Percentiles rank a stretch among this genome's conserved stretches.
These are phyloP conservation scores for Trichoderma cornu-damae DNA, from an alignment of 2,329 filamentous ascomycete genomes.

Conservation along the genomic window DNA sequence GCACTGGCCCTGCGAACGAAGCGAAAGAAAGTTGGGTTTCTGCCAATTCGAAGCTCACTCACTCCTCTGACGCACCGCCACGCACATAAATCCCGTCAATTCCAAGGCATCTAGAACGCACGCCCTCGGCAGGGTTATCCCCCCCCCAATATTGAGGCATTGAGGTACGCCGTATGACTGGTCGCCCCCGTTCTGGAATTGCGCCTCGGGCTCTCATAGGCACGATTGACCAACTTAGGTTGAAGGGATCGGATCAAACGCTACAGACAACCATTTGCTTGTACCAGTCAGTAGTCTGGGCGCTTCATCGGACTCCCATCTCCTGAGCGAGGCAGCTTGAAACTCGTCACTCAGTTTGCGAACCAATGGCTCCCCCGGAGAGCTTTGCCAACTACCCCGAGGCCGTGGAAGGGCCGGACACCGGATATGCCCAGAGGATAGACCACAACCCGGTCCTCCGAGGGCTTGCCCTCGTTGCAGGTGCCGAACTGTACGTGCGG, in stretches of 20 bases:
- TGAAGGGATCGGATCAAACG: neutral
- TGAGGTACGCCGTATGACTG: too few relatives aligned
- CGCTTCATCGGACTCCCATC: neutral
- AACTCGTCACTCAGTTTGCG: neutral
- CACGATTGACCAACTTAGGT: neutral
- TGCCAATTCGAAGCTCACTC: too few relatives aligned
- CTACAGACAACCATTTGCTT: neutral
- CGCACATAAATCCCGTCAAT: too few relatives aligned
- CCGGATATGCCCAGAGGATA: constrained; percentile 31
- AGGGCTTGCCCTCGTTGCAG: constrained; percentile 58
- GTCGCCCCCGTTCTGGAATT: neutral
- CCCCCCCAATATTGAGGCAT: too few relatives aligned
- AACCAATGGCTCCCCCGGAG: constrained; percentile 28
- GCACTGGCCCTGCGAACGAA: too few relatives aligned
- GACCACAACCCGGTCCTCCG: constrained; percentile 66
- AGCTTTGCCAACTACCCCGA: constrained; percentile 42
- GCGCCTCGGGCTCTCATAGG: neutral
- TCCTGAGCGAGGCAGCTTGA: neutral
- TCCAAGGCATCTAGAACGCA: too few relatives aligned
- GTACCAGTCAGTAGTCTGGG: neutral
- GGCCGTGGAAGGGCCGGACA: constrained; percentile 33
- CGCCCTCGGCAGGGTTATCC: too few relatives aligned
- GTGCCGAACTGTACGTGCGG: constrained; percentile 52
- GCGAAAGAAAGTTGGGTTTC: too few relatives aligned
- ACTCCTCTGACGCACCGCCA: too few relatives aligned